A percentile compares a stretch with the other conserved stretches of the same genome.
phyloP scores from a whole-genome alignment of 331 rosid species.

The Cydonia oblonga region DNA sequence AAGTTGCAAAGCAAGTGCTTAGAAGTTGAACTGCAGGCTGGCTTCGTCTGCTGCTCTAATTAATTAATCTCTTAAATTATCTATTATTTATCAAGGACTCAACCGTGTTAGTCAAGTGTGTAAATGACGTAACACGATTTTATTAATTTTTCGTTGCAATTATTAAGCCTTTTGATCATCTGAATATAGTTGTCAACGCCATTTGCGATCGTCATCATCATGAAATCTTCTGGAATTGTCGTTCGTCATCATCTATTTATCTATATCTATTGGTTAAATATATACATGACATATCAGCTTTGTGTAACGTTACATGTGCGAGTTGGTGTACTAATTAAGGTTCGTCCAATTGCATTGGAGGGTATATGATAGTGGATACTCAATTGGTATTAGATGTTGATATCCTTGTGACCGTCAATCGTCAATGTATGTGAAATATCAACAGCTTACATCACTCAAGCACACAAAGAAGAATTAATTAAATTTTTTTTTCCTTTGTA shows the following conservation, averaged over 20 bases:
- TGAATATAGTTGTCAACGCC: not conserved
- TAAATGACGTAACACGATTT: not conserved
- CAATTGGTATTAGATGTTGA: too few species aligned
- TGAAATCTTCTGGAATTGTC: not conserved
- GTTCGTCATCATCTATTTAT: not conserved
- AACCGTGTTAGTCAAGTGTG: not conserved
- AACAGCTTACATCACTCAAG: too few species aligned
- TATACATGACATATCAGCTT: not conserved
- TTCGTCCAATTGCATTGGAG: not conserved
- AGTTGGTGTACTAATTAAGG: not conserved
- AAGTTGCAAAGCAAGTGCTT: conserved; percentile 30
- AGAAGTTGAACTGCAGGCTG: conserved; percentile 13
- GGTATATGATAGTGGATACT: too few species aligned
- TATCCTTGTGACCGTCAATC: too few species aligned
- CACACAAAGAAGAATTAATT: too few species aligned
- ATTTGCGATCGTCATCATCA: not conserved
- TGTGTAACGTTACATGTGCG: not conserved
- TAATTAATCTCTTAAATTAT: not conserved
- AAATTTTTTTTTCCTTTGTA: too few species aligned
- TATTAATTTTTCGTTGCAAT: not conserved
- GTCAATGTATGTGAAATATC: too few species aligned
- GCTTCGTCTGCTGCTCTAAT: not conserved
- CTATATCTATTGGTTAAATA: too few species aligned
- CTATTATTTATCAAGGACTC: not conserved
- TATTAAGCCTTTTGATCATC: not conserved